A percentile compares a stretch with the other conserved stretches of the same genome.
phyloP scores from a whole-genome alignment of 148 eudicot genomes.

The Beta vulgaris region DNA sequence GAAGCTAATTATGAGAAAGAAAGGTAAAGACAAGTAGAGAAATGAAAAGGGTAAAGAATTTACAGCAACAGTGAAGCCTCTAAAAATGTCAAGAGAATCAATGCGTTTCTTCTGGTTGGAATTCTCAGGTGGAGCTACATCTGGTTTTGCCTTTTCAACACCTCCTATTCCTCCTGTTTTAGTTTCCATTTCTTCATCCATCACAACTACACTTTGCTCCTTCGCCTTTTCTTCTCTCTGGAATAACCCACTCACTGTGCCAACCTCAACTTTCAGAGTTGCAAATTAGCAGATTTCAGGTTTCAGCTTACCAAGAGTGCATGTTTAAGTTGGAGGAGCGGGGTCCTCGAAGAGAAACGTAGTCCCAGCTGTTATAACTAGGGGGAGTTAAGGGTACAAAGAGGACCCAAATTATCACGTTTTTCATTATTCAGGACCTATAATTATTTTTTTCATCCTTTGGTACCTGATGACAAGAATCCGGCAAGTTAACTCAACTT shows the following conservation, averaged over 20 bases:
- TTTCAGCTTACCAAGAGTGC: no score
- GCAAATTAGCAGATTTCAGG: no score
- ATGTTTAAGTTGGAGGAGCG: no score
- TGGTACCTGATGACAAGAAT: no score
- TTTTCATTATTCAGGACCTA: no score
- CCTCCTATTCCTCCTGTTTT: neutral
- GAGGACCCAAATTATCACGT: no score
- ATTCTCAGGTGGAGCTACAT: neutral
- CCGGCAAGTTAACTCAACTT: no score
- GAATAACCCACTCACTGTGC: slow-evolving; percentile 1
- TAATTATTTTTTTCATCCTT: no score
- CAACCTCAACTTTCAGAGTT: neutral
- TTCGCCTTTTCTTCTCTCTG: slow-evolving; percentile 4
- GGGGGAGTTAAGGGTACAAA: no score
- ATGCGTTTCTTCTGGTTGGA: slow-evolving; percentile 26
- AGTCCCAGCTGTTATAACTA: no score
- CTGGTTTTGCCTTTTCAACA: neutral
- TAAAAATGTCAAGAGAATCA: slow-evolving; percentile 77
- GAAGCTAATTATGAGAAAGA: neutral
- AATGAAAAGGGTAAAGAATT: neutral
- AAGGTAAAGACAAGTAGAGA: neutral
- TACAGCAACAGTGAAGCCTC: slow-evolving; percentile 92
- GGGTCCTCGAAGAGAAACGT: no score
- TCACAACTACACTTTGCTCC: slow-evolving; percentile 23
- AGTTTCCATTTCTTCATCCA: slow-evolving; percentile 12